These are phyloP conservation scores for Eucalyptus sideroxylon DNA, from an alignment of 345 rosid species.

Conservation along the genomic window DNA sequence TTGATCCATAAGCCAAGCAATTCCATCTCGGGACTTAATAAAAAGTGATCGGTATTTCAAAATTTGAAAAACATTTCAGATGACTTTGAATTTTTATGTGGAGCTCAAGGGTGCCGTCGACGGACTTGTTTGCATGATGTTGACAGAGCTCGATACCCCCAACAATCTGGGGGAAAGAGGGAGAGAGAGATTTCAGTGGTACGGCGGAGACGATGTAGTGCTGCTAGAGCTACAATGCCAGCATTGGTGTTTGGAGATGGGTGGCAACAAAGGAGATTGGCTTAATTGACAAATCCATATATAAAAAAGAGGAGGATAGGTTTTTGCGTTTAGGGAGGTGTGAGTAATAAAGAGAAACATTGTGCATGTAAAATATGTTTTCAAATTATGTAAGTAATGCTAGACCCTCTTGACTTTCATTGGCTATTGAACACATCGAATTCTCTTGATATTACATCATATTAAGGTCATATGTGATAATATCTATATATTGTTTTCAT, in stretches of 20 bases:
- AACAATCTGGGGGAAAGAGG: neutral
- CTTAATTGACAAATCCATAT: neutral
- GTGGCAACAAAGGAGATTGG: neutral
- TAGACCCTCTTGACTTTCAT: neutral
- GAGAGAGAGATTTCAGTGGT: neutral
- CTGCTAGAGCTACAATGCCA: neutral
- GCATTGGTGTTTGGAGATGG: neutral
- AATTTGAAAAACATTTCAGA: neutral
- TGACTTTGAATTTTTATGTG: neutral
- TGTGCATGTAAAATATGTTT: neutral
- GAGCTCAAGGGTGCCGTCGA: neutral
- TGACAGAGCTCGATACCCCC: neutral
- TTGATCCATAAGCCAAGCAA: neutral
- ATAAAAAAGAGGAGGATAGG: neutral
- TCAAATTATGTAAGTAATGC: neutral
- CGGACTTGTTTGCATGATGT: neutral
- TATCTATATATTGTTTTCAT: neutral
- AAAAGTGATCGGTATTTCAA: neutral
- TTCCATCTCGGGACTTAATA: neutral
- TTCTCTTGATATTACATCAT: neutral
- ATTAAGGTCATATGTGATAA: neutral
- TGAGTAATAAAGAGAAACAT: neutral
- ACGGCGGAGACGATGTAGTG: neutral
- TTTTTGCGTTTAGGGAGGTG: neutral
- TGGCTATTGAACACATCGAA: neutral